Percentiles rank a stretch among this genome's conserved stretches.
Evolutionary conservation across 805 yeast genomes (phyloP).

Genomic region (Alloascoidea africana): DNA sequence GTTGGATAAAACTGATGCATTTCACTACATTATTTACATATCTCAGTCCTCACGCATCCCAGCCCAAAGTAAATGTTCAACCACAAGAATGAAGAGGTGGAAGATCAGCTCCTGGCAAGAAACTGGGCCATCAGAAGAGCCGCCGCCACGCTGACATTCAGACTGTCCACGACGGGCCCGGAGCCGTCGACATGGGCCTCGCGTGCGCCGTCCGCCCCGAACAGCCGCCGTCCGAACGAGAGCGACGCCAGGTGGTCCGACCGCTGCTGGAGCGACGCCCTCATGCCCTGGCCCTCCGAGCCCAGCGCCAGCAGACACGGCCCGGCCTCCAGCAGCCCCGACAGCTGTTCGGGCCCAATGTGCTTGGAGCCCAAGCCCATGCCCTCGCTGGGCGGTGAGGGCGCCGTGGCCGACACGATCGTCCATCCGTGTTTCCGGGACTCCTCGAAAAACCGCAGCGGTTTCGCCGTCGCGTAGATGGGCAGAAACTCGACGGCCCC

Average conservation of each 20-base stretch:
- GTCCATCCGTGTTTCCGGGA: slow-evolving; percentile 53
- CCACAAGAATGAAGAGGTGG: no score
- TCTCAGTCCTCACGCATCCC: no score
- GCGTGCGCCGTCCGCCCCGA: slow-evolving; percentile 5
- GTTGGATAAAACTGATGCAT: no score
- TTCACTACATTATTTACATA: no score
- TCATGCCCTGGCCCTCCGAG: slow-evolving; percentile 72
- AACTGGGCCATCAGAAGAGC: slow-evolving; percentile 36
- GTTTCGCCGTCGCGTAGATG: slow-evolving; percentile 40
- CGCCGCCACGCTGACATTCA: slow-evolving; percentile 84
- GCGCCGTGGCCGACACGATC: slow-evolving; percentile 45
- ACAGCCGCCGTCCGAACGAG: slow-evolving; percentile 9
- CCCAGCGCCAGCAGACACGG: slow-evolving; percentile 72
- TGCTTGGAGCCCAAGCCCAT: slow-evolving; percentile 18
- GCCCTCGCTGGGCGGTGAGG: slow-evolving; percentile 8
- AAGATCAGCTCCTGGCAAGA: no score
- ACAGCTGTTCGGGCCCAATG: slow-evolving; percentile 27
- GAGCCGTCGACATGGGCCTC: slow-evolving; percentile 7
- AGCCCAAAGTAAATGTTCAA: no score
- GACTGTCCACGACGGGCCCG: slow-evolving; percentile 60
- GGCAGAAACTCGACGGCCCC: slow-evolving; percentile 73
- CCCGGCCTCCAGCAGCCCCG: slow-evolving; percentile 23
- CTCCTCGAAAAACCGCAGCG: slow-evolving; percentile 44
- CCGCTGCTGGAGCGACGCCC: slow-evolving; percentile 41
- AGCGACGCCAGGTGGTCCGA: slow-evolving; percentile 12